phyloP scores from a whole-genome alignment of 2,329 filamentous ascomycete species.

The Beauveria sp. region DNA sequence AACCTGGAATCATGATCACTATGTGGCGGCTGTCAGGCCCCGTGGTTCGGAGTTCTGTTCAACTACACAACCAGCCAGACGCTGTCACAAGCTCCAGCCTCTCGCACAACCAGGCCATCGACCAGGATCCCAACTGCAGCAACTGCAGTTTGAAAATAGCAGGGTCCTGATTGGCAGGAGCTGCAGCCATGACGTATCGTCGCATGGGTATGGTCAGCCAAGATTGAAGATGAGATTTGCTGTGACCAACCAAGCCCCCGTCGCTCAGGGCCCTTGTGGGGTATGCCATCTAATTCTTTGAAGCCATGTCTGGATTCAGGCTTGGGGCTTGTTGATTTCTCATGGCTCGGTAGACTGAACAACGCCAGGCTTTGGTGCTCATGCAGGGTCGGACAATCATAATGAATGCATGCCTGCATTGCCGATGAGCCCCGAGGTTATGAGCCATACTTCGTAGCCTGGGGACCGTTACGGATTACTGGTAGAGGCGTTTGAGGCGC shows the following conservation, averaged over 20 bases:
- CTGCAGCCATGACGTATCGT: slow-evolving; percentile 8
- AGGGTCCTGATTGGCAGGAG: slow-evolving; percentile 5
- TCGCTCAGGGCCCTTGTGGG: slow-evolving; percentile 4
- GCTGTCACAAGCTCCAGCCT: slow-evolving; percentile 1
- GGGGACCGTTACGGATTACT: too few relatives aligned
- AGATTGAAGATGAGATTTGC: slow-evolving; percentile 12
- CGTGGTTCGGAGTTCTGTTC: not conserved
- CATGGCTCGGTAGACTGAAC: not conserved
- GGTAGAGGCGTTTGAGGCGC: too few relatives aligned
- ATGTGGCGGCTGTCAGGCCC: too few relatives aligned
- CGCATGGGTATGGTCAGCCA: not conserved
- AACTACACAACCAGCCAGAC: not conserved
- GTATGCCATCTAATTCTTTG: not conserved
- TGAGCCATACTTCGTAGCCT: too few relatives aligned
- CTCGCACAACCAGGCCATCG: not conserved
- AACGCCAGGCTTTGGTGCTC: not conserved
- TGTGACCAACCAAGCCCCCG: not conserved
- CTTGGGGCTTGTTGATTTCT: not conserved
- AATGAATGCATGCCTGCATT: not conserved
- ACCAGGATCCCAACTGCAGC: not conserved
- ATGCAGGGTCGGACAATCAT: not conserved
- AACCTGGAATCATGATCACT: too few relatives aligned
- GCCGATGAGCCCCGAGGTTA: slow-evolving; percentile 2
- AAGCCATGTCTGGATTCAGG: not conserved
- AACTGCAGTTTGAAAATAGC: slow-evolving; percentile 1